A percentile compares a stretch with the other conserved stretches of the same genome.
phyloP scores from a whole-genome alignment of 2,329 filamentous ascomycete species.

The Diaporthe eres region DNA sequence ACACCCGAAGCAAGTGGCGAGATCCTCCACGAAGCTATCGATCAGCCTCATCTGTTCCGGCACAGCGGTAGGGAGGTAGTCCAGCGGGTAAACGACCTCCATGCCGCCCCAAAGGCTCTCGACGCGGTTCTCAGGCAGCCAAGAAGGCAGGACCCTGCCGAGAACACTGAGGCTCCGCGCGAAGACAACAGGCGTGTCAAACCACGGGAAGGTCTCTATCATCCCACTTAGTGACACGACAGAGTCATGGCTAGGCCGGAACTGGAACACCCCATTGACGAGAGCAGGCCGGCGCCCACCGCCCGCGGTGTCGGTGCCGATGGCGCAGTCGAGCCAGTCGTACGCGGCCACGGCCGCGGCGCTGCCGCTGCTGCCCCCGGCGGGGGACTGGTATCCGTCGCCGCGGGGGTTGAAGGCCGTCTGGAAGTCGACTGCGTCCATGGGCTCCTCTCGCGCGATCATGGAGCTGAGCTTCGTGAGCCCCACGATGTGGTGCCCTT shows the following conservation, averaged over 20 bases:
- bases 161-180: slow-evolving; percentile 5
- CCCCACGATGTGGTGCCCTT: slow-evolving; percentile 69
- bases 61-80: not conserved
- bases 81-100: slow-evolving; percentile 15
- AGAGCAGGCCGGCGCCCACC: slow-evolving; percentile 19
- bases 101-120: not conserved
- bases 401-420: slow-evolving; percentile 62
- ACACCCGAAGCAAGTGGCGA: not conserved
- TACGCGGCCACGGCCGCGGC: slow-evolving; percentile 51
- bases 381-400: slow-evolving; percentile 62
- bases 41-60: slow-evolving; percentile 9
- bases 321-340: slow-evolving; percentile 47
- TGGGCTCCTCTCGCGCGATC: slow-evolving; percentile 46
- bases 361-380: slow-evolving; percentile 55
- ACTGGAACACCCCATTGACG: slow-evolving; percentile 22
- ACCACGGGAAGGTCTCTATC: slow-evolving; percentile 5
- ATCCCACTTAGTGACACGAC: slow-evolving; percentile 1
- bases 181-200: slow-evolving; percentile 20
- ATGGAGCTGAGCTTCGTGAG: slow-evolving; percentile 67
- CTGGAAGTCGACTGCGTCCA: slow-evolving; percentile 48
- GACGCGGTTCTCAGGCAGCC: not conserved
- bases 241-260: slow-evolving; percentile 24
- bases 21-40: slow-evolving; percentile 6
- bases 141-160: not conserved
- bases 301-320: slow-evolving; percentile 34